phyloP scores from a whole-genome alignment of 129 eudicot genomes.

The Calendula officinalis region DNA sequence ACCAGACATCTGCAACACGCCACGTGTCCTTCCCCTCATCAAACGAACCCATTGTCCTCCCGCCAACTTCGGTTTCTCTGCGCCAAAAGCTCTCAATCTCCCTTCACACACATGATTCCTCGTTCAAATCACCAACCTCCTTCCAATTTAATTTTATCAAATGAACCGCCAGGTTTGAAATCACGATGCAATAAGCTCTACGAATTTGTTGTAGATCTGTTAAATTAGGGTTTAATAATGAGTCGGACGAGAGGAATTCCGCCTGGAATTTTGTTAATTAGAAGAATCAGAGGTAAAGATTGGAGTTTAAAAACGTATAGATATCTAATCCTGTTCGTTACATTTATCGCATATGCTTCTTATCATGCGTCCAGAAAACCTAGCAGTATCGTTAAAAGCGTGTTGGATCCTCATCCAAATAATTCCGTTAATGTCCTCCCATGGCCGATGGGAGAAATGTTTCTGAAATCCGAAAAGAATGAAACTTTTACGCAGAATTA shows the following conservation, averaged over 20 bases:
- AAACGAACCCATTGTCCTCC: conserved; percentile 18
- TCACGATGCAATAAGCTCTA: not conserved
- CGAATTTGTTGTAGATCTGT: not conserved
- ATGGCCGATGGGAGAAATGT: conserved; percentile 67
- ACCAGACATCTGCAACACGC: conserved; percentile 4
- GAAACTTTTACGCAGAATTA: not conserved
- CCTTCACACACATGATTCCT: not conserved
- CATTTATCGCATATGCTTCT: conserved; percentile 74
- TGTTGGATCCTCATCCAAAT: conserved; percentile 48
- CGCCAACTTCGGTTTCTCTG: conserved; percentile 26
- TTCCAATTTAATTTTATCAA: not conserved
- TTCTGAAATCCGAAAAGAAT: conserved; percentile 23
- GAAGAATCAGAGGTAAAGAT: conserved; percentile 57
- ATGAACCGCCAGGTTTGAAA: not conserved
- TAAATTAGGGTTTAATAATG: conserved; percentile 9
- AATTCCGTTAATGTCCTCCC: conserved; percentile 18
- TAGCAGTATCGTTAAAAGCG: conserved; percentile 80
- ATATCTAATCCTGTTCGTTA: conserved; percentile 59
- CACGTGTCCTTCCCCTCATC: conserved; percentile 16
- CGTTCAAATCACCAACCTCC: not conserved
- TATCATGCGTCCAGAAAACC: conserved; percentile 95
- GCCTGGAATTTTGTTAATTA: conserved; percentile 51
- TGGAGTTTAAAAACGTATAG: conserved; percentile 69
- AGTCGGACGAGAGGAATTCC: conserved; percentile 43
- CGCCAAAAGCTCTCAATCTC: conserved; percentile 18